A percentile compares a stretch with the other conserved stretches of the same genome.
phyloP scores from a whole-genome alignment of 805 yeast species.

The Yarrowia osloensis region DNA sequence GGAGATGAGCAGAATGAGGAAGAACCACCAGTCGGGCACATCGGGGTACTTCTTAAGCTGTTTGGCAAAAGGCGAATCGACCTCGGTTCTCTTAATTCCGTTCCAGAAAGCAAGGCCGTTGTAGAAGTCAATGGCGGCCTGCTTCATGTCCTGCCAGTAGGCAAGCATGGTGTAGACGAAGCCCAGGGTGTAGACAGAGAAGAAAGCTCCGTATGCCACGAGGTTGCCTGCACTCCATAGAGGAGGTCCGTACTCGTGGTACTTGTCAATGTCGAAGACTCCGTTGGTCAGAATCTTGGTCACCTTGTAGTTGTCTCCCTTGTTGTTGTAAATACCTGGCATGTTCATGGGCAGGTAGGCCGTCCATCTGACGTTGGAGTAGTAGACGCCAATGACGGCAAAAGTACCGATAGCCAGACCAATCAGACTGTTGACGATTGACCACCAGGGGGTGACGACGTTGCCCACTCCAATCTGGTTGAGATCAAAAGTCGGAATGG shows the following conservation, averaged over 20 bases:
- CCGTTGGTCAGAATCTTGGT: conserved; percentile 46
- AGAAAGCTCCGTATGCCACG: conserved; percentile 55
- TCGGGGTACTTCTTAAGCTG: conserved; percentile 60
- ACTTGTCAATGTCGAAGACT: conserved; percentile 48
- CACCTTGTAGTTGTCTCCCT: conserved; percentile 53
- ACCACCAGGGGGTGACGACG: conserved; percentile 46
- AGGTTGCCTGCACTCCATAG: conserved; percentile 55
- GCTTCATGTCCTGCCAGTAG: conserved; percentile 34
- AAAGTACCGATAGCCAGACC: conserved; percentile 45
- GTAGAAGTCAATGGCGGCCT: conserved; percentile 31
- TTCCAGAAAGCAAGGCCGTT: conserved; percentile 9
- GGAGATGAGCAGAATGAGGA: conserved; percentile 49
- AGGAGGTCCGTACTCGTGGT: conserved; percentile 64
- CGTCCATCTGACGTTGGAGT: conserved; percentile 59
- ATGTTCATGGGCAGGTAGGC: conserved; percentile 61
- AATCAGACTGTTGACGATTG: conserved; percentile 47
- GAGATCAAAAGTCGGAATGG: conserved; percentile 49
- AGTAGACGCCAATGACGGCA: conserved; percentile 53
- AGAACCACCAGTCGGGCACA: conserved; percentile 76
- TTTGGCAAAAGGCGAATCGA: conserved; percentile 33
- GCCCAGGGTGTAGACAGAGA: conserved; percentile 58
- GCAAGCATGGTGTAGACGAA: conserved; percentile 46
- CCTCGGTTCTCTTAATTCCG: neutral
- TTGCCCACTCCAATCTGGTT: conserved; percentile 57
- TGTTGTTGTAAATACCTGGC: conserved; percentile 55